Conservation (phyloP, 2,329 filamentous ascomycete species). For the Graphilbum sp. region DNA sequence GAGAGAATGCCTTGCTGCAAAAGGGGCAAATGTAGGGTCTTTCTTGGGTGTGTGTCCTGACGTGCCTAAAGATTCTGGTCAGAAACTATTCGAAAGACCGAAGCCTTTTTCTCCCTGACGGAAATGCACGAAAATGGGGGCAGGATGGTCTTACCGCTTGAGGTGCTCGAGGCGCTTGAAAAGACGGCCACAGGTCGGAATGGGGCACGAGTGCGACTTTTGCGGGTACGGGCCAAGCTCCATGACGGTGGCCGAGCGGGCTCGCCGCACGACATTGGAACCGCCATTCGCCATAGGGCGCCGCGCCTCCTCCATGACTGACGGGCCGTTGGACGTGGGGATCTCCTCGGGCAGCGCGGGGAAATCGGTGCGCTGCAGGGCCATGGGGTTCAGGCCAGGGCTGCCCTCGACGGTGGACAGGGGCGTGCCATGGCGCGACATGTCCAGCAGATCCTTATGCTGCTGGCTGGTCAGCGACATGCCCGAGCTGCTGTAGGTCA, state of each 20-base stretch:
- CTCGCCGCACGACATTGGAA: slow-evolving; percentile 68
- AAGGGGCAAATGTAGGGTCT: slow-evolving; percentile 94
- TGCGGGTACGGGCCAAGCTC: slow-evolving; percentile 92
- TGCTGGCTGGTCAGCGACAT: slow-evolving; percentile 49
- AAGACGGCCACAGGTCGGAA: slow-evolving; percentile 86
- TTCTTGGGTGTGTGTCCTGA: slow-evolving; percentile 98
- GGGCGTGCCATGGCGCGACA: slow-evolving; percentile 85
- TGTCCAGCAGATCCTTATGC: slow-evolving; percentile 62
- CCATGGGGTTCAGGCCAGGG: slow-evolving; percentile 54
- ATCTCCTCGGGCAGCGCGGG: slow-evolving; percentile 45
- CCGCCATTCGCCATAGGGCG: slow-evolving; percentile 49
- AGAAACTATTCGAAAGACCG: slow-evolving; percentile 19
- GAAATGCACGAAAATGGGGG: background rate
- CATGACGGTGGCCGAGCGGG: slow-evolving; percentile 89
- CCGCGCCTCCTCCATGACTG: slow-evolving; percentile 45
- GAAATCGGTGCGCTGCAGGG: slow-evolving; percentile 50
- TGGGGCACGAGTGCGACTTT: slow-evolving; percentile 98
- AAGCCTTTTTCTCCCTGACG: background rate
- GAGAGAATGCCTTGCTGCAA: slow-evolving; percentile 97
- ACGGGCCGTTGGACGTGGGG: slow-evolving; percentile 20
- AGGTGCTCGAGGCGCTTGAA: slow-evolving; percentile 99
- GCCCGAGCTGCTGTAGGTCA: slow-evolving; percentile 54
- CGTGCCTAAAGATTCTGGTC: slow-evolving; percentile 56
- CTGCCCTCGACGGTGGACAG: slow-evolving; percentile 71
- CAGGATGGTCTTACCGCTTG: slow-evolving; percentile 97